phyloP scores from a whole-genome alignment of 352 stramenopile genomes.

The Aphanomyces cochlioides region DNA sequence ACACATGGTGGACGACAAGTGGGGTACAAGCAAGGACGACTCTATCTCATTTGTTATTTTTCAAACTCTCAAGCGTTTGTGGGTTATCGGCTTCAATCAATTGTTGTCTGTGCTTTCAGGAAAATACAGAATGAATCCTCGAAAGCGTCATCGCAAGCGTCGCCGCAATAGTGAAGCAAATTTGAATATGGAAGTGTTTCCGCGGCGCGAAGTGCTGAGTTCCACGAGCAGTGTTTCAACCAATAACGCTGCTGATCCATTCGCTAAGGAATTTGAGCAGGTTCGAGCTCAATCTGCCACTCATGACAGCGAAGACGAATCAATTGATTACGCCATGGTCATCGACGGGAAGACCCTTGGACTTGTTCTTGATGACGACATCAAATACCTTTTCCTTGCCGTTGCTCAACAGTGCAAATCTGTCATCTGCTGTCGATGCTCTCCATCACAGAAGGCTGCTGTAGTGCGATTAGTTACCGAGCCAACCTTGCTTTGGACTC shows the following conservation, averaged over 20 bases:
- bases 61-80: slow-evolving; percentile 67
- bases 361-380: slow-evolving; percentile 81
- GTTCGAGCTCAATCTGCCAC: slow-evolving; percentile 55
- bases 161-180: slow-evolving; percentile 41
- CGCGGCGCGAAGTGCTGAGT: slow-evolving; percentile 18
- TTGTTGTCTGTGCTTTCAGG: slow-evolving; percentile 66
- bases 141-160: slow-evolving; percentile 55
- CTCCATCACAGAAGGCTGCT: slow-evolving; percentile 76
- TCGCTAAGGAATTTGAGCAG: slow-evolving; percentile 39
- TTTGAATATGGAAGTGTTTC: slow-evolving; percentile 23
- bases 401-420: slow-evolving; percentile 86
- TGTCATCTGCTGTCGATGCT: slow-evolving; percentile 85
- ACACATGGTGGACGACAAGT: slow-evolving; percentile 84
- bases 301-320: slow-evolving; percentile 61
- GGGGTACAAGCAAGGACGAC: slow-evolving; percentile 78
- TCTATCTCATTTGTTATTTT: slow-evolving; percentile 69
- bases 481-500: slow-evolving; percentile 83
- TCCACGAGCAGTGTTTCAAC: slow-evolving; percentile 43
- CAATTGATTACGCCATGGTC: slow-evolving; percentile 87
- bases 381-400: slow-evolving; percentile 86
- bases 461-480: slow-evolving; percentile 86
- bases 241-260: slow-evolving; percentile 34
- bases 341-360: slow-evolving; percentile 84
- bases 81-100: slow-evolving; percentile 62
- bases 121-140: slow-evolving; percentile 42